phyloP scores from a whole-genome alignment of 495 filamentous ascomycete genomes.

The Xylaria nigripes region DNA sequence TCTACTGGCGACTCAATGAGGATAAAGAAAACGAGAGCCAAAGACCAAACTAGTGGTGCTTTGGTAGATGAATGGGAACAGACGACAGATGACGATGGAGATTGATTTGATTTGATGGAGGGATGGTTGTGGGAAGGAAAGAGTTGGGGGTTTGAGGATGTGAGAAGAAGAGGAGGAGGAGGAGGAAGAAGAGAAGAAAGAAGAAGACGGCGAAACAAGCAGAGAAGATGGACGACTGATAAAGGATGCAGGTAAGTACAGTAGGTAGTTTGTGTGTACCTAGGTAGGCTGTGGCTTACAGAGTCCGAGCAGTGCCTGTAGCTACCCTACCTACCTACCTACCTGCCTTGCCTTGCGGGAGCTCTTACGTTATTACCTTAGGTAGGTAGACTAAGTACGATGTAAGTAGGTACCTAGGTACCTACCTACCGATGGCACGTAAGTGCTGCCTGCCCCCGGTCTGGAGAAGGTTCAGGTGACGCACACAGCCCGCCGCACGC shows the following conservation, averaged over 20 bases:
- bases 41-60: constrained; percentile 27
- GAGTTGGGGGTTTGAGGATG: constrained; percentile 17
- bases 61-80: constrained; percentile 11
- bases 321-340: too few species aligned
- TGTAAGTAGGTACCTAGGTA: too few species aligned
- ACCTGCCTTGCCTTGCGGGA: too few species aligned
- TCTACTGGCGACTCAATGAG: constrained; percentile 35
- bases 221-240: constrained; percentile 17
- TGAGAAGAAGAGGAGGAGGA: constrained; percentile 14
- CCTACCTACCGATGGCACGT: too few species aligned
- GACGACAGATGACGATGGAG: constrained; percentile 26
- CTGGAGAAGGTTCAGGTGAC: constrained; percentile 26
- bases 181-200: constrained; percentile 28
- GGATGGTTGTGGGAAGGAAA: constrained; percentile 29
- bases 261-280: too few species aligned
- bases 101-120: too few species aligned
- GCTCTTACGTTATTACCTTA: constrained; percentile 6
- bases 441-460: constrained; percentile 27
- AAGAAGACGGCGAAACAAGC: constrained; percentile 29
- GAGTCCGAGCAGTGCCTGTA: too few species aligned
- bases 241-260: constrained; percentile 15
- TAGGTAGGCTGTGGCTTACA: neutral
- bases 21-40: constrained; percentile 17
- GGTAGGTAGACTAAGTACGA: too few species aligned
- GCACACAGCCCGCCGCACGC: constrained; percentile 24